Base-by-base conservation (phyloP, 441 rosid species). In the Metrosideros polymorpha region DNA sequence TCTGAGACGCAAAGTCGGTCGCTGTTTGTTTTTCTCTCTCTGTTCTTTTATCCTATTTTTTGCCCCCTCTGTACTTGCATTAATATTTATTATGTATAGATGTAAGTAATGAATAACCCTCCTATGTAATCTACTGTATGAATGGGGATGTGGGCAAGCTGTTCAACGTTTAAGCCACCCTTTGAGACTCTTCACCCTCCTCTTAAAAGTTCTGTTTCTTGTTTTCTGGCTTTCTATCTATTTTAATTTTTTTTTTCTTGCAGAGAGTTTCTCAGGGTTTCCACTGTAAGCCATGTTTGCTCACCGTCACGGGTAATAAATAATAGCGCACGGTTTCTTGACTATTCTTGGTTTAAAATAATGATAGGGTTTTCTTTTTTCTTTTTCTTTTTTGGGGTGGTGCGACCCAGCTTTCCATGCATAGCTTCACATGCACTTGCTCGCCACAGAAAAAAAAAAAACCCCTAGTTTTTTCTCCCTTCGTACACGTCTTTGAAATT, bases 341-440 rank as follows among this genome's bases (percentile, higher is more conserved):
- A 94, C 95, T 92, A 85, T 91, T 88, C 45, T 71, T 71, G 27
- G n/a, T 71, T 22, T 71, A 42, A 66, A 71, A 71, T 39, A 71
- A 39, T 35, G 47, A 42, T 71, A 22, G 47, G 43, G 45, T 29
- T 43, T 24, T 57, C n/a, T 22, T 84, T 49, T 39, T 51, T 51
- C 56, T 9, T 54, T 45, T 63, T 84, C 49, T 53, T 89, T 86
- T 82, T 10, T 1, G 47, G 79, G n/a, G n/a, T n/a, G n/a, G 47
- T 71, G 25, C 79, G 79, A 75, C 94, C 91, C 94, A 89, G 85
- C 92, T 93, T 93, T 92, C 94, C 93, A 92, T 93, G 93, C 91
- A 89, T 89, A 82, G 89, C 90, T 89, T 91, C 94, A 94, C 96
- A 91, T 94, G 95, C 93, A 91, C 90, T 89, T 91, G 87, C 92